Conservation (phyloP, 805 yeast genomes). For the Wickerhamomyces silvicola region DNA sequence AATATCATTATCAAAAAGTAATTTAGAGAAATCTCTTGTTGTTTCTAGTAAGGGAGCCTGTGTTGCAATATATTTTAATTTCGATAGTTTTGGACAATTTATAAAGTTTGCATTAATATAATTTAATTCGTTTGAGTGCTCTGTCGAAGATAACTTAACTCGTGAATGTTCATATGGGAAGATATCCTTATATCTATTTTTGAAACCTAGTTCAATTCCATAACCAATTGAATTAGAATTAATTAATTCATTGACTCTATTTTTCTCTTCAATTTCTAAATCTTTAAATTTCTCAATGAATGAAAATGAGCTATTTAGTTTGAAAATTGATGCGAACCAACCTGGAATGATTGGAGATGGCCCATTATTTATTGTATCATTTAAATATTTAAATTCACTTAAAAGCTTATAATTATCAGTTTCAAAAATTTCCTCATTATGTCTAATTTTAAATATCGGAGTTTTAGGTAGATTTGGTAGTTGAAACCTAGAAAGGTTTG, state of each 20-base stretch:
- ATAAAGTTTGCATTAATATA: constrained; percentile 88
- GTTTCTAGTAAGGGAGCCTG: constrained; percentile 84
- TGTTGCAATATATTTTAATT: constrained; percentile 63
- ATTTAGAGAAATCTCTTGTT: constrained; percentile 78
- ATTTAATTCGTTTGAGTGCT: too few species aligned
- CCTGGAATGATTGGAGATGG: neutral
- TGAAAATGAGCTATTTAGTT: constrained; percentile 18
- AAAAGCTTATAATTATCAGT: constrained; percentile 14
- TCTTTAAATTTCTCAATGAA: constrained; percentile 48
- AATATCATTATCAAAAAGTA: constrained; percentile 55
- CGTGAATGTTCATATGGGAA: constrained; percentile 83
- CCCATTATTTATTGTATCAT: constrained; percentile 2
- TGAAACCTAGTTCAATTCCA: constrained; percentile 76
- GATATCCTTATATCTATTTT: constrained; percentile 84
- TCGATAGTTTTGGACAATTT: constrained; percentile 15
- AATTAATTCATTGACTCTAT: constrained; percentile 45
- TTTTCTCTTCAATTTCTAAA: constrained; percentile 65
- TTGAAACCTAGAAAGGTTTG: constrained; percentile 40
- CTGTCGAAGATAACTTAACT: constrained; percentile 59
- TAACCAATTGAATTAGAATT: constrained; percentile 18
- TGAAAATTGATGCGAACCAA: constrained; percentile 11
- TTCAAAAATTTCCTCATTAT: constrained; percentile 44
- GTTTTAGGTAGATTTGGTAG: constrained; percentile 38
- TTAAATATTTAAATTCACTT: constrained; percentile 17
- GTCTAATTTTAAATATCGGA: constrained; percentile 41